A percentile compares a stretch with the other conserved stretches of the same genome.
These are phyloP conservation scores for Cladosporium sp. DNA, from an alignment of 2,329 filamentous ascomycete species.

Conservation along the genomic window DNA sequence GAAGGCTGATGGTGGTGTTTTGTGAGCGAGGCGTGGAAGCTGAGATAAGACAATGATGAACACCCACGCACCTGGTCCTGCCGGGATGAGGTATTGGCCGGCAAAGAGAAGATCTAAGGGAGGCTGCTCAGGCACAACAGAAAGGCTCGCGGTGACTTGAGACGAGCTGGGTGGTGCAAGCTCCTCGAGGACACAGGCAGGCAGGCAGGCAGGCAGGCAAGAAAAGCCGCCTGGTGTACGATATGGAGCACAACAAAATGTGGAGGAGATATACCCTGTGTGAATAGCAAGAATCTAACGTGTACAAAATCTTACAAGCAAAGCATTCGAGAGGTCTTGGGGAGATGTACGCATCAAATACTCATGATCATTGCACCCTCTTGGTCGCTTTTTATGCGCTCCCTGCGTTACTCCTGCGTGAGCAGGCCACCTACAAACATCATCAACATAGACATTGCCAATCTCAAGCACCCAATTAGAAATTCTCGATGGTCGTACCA, in stretches of 20 bases:
- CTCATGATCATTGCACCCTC: not conserved
- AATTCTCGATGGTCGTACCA: constrained; percentile 55
- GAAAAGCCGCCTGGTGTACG: not conserved
- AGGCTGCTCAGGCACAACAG: not conserved
- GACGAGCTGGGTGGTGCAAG: not conserved
- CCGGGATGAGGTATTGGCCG: not conserved
- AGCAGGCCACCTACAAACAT: not conserved
- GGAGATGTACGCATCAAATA: not conserved
- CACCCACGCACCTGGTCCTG: not conserved
- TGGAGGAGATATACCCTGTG: constrained; percentile 10
- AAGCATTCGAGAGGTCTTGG: not conserved
- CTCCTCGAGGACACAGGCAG: not conserved
- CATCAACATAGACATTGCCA: not conserved
- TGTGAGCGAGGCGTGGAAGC: constrained; percentile 24
- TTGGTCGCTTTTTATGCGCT: not conserved
- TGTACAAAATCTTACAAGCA: not conserved
- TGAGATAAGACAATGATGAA: not conserved
- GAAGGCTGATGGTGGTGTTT: constrained; percentile 37
- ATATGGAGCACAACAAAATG: not conserved
- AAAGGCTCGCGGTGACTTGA: not conserved
- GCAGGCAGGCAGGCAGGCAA: not conserved
- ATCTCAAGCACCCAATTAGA: constrained; percentile 31
- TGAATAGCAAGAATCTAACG: not conserved
- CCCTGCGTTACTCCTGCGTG: not conserved
- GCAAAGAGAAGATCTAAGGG: not conserved